Base-by-base conservation (phyloP, 352 stramenopile species). In the Pythium brachiatum region DNA sequence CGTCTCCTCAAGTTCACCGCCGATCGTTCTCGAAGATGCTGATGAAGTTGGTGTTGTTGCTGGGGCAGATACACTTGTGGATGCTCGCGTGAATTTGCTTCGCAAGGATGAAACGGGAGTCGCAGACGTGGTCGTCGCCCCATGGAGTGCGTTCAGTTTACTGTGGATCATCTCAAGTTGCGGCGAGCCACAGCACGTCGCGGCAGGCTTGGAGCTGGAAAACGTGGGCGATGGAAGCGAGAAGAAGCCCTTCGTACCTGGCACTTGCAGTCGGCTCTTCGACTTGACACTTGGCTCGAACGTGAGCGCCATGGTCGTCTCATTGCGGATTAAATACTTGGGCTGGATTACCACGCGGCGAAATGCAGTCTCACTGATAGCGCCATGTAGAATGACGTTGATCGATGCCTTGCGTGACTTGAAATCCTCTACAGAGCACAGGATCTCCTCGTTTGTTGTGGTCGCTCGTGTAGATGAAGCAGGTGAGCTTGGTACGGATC, bases 121-220 rank as follows among this genome's bases (percentile, higher is more conserved):
- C 5, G 62, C 54, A 13, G 57, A 36, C 8, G 72, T 86, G 32
- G 72, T 83, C 1, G 70, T 83, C 0, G 75, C 72, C 2, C 72
- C 73, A 25, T 83, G 76, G 0, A 90, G 68, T 1, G 75, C 64
- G 52, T 92, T 92, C 0, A 93, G 41, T 36, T 93, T 93, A 0
- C 70, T 72, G 48, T 93, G 84, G 41, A 93, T 88, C 54, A 77
- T 74, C 51, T 93, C 84, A 6, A 92, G 68, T 23, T 89, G 77
- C 6, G 74, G 57, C 8, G 80, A 87, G 0, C 75, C 75, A 36
- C 80, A 90, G 46, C 82, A 92, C 26, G 70, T 68, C 0, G 71
- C 46, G 0, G 54, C 44, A 44, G 75, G 62, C 57, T 90, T 90
- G 27, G 72, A 81, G 41, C 66, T 54, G 12, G 58, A 64, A 57